phyloP scores from a whole-genome alignment of 192 early-diverging fungal genomes.

The Haplosporangium gracile region DNA sequence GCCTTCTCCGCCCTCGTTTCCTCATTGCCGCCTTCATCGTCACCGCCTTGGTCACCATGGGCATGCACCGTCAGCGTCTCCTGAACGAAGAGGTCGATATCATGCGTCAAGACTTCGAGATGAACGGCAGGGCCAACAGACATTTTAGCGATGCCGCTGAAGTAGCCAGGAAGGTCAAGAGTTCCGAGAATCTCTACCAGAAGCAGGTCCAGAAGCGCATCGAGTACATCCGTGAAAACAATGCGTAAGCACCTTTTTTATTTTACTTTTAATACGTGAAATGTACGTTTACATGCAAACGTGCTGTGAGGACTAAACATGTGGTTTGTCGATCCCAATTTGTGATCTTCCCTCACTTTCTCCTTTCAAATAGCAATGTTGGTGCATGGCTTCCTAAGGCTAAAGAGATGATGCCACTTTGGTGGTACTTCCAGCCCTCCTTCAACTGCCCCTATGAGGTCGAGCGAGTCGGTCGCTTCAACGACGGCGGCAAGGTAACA shows the following conservation, averaged over 20 bases:
- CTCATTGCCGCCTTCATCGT: neutral
- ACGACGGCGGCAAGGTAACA: conserved; percentile 19
- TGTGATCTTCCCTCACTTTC: neutral
- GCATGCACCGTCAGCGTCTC: neutral
- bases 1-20: neutral
- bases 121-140: neutral
- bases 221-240: neutral
- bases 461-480: conserved; percentile 17
- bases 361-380: neutral
- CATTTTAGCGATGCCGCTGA: neutral
- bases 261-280: neutral
- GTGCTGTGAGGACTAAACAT: neutral
- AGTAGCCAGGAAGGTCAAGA: neutral
- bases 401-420: conserved; percentile 4
- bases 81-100: neutral
- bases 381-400: neutral
- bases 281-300: neutral
- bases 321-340: neutral
- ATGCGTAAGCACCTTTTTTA: neutral
- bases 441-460: conserved; percentile 25
- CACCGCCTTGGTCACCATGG: neutral
- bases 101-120: neutral
- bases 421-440: conserved; percentile 22
- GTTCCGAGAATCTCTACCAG: neutral
- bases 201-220: neutral